Evolutionary conservation across 257 asterid genomes (phyloP).

Genomic region (Oldenlandia corymbosa): DNA sequence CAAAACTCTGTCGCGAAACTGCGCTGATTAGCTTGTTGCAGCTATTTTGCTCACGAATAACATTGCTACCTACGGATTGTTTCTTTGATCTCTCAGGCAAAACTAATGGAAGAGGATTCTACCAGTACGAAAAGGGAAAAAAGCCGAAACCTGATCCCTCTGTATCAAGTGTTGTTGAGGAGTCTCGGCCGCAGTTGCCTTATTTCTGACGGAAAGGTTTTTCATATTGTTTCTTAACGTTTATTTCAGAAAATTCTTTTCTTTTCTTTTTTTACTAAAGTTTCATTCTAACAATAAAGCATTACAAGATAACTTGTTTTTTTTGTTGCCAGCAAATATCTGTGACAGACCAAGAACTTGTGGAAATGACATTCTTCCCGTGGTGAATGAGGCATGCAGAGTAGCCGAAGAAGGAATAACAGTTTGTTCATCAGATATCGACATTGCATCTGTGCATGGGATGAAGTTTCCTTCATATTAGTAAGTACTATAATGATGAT

Average conservation of each 20-base stretch:
- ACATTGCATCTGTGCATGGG: conserved; percentile 26
- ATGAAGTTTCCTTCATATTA: conserved; percentile 43
- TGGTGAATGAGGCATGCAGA: conserved; percentile 30
- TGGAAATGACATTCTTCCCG: conserved; percentile 40
- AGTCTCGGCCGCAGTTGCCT: conserved; percentile 53
- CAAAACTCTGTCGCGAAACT: no score
- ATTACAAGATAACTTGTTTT: no score
- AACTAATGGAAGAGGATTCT: conserved; percentile 81
- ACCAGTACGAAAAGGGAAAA: conserved; percentile 67
- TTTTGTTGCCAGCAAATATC: conserved; percentile 61
- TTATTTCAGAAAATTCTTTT: no score
- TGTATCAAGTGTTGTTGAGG: conserved; percentile 62
- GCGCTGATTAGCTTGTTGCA: no score
- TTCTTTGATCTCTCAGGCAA: conserved; percentile 52
- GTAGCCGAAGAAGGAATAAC: conserved; percentile 23
- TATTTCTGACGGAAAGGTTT: conserved; percentile 10
- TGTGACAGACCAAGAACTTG: conserved; percentile 64
- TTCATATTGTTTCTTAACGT: not conserved
- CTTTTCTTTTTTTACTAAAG: no score
- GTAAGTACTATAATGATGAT: no score
- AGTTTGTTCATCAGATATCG: conserved; percentile 23
- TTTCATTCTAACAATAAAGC: no score
- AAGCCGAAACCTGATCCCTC: conserved; percentile 77
- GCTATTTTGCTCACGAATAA: conserved; percentile 13
- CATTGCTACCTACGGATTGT: no score